phyloP scores from a whole-genome alignment of 306 rosid genomes.

The Vigna hirtella region DNA sequence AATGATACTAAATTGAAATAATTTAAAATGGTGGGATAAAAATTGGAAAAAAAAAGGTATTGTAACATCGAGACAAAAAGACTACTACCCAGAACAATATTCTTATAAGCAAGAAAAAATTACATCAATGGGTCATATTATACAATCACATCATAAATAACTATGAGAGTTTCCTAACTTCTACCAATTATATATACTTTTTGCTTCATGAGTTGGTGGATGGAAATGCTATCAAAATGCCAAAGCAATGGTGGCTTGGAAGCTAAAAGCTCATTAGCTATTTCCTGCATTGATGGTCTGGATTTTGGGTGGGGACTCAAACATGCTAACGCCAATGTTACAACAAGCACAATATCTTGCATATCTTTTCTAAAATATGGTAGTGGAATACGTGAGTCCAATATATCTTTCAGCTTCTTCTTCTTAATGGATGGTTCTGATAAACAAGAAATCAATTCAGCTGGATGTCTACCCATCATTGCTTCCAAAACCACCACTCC shows the following conservation, averaged over 20 bases:
- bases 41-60: no score
- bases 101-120: not conserved
- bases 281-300: slow-evolving; percentile 24
- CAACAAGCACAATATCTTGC: slow-evolving; percentile 33
- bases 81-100: not conserved
- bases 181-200: not conserved
- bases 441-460: slow-evolving; percentile 20
- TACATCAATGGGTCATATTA: not conserved
- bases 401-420: slow-evolving; percentile 27
- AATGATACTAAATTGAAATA: no score
- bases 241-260: not conserved
- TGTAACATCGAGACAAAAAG: no score
- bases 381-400: slow-evolving; percentile 5
- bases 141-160: not conserved
- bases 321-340: slow-evolving; percentile 33
- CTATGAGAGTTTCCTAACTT: not conserved
- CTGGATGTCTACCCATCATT: slow-evolving; percentile 40
- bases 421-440: slow-evolving; percentile 1
- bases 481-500: slow-evolving; percentile 42
- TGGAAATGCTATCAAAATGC: slow-evolving; percentile 1
- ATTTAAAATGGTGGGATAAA: no score
- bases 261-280: slow-evolving; percentile 24
- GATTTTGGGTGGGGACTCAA: not conserved
- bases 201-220: slow-evolving; percentile 10
- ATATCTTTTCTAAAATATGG: slow-evolving; percentile 20